Conservation (phyloP, 371 early-diverging fungal species). For the Apophysomyces trapeziformis region DNA sequence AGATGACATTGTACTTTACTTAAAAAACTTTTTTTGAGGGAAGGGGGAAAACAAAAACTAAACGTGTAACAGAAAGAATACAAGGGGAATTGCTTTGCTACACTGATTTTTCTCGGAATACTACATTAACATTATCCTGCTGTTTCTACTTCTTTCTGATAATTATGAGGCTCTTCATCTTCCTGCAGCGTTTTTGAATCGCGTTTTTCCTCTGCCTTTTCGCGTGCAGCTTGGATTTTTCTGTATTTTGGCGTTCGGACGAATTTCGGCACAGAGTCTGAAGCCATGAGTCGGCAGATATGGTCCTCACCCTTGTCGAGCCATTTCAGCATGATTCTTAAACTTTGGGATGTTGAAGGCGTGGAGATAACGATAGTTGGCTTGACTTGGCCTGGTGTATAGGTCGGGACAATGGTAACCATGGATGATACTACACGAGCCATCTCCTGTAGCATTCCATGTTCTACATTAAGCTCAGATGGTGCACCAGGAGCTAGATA, state of each 20-base stretch:
- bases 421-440: conserved; percentile 48
- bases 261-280: conserved; percentile 83
- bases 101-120: neutral
- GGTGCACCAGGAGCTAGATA: conserved; percentile 61
- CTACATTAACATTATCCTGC: neutral
- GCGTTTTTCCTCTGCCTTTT: conserved; percentile 7
- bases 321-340: conserved; percentile 56
- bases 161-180: neutral
- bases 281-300: conserved; percentile 77
- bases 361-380: conserved; percentile 47
- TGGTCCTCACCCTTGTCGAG: conserved; percentile 71
- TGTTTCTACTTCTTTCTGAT: neutral
- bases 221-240: conserved; percentile 22
- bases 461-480: conserved; percentile 65
- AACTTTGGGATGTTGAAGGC: conserved; percentile 39
- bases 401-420: conserved; percentile 48
- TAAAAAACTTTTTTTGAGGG: neutral
- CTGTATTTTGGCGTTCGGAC: conserved; percentile 69
- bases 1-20: neutral
- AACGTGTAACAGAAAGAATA: conserved; percentile 2
- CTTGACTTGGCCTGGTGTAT: conserved; percentile 37
- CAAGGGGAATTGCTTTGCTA: conserved; percentile 1
- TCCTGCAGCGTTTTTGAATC: neutral
- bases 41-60: neutral
- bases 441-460: conserved; percentile 52